Evolutionary conservation across 2,329 filamentous ascomycete species (phyloP), one percentile per base, ranked within the genome.

Genomic region (Chrysosporium queenslandicum): DNA sequence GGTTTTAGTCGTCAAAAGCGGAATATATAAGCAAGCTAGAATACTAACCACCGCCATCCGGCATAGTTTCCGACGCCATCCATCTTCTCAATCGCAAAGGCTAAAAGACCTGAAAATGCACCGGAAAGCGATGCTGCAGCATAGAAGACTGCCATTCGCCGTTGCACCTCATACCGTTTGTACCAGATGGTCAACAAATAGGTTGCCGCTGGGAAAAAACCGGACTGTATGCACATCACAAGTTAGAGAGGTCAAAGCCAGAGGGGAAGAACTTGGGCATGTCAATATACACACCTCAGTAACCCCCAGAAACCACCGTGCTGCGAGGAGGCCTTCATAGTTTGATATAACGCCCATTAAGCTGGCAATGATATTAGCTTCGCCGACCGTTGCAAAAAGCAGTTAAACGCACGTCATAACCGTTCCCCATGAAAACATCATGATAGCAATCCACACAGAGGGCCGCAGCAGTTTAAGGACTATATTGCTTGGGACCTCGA

Each of bases 341-440:
- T 69, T 74, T 9, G 70, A 59, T n/a, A 80, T 74, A 9, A 76
- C 59, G n/a, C 78, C 78, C 65, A 76, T 74, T 23, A 71, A 61
- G 0, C 68, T 71, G 37, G 12, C 12, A 45, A 16, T 12, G 9
- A 45, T 8, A 8, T 37, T 40, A 30, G 20, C 12, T 30, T 8
- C 30, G 14, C n/a, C 23, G 41, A 18, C 4, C 2, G 34, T 41
- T 37, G 30, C 18, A 30, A 46, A 1, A 30, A 27, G 18, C 4
- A n/a, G n/a, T n/a, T 14, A 36, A 4, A 41, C 45, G 50, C 40
- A 55, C 53, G 58, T 62, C 51, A 59, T 61, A n/a, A 63, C 58
- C 18, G 58, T 46, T 34, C 61, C 61, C 66, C 68, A 65, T 48
- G 57, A 58, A 45, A 73, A 58, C 65, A 74, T 75, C 59, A 79